phyloP scores from a whole-genome alignment of 2,329 filamentous ascomycete species.

The Westerdykella sp. region DNA sequence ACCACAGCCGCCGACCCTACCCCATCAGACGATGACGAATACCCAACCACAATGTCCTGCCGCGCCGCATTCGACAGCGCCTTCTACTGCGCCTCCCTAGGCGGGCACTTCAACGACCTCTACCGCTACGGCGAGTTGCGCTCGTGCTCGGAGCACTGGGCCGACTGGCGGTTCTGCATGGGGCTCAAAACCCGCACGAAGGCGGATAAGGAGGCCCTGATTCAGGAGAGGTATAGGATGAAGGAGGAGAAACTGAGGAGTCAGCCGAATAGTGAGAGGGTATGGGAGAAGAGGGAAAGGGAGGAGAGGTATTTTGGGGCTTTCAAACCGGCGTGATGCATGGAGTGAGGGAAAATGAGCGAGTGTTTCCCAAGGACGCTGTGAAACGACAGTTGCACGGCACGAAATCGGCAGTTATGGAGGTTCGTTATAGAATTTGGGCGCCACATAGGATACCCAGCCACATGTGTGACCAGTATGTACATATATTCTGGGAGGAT shows the following conservation, averaged over 20 bases:
- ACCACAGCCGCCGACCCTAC: slow-evolving; percentile 8
- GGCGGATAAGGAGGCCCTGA: slow-evolving; percentile 52
- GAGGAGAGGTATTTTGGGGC: slow-evolving; percentile 22
- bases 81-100: slow-evolving; percentile 88
- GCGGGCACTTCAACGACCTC: slow-evolving; percentile 84
- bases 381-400: no score
- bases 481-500: no score
- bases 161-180: slow-evolving; percentile 98
- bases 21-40: slow-evolving; percentile 32
- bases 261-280: slow-evolving; percentile 75
- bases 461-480: not conserved
- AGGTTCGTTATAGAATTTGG: no score
- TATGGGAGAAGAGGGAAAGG: slow-evolving; percentile 70
- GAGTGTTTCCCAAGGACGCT: not conserved
- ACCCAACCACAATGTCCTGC: slow-evolving; percentile 81
- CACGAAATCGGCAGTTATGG: no score
- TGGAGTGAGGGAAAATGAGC: slow-evolving; percentile 7
- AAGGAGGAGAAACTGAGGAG: slow-evolving; percentile 61
- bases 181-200: slow-evolving; percentile 61
- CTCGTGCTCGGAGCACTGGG: slow-evolving; percentile 78
- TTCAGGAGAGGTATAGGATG: slow-evolving; percentile 62
- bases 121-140: slow-evolving; percentile 79
- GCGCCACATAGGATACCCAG: no score
- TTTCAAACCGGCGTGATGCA: slow-evolving; percentile 14
- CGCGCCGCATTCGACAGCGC: slow-evolving; percentile 84